Conservation (phyloP, 2,329 filamentous ascomycete genomes). For the Penicillium expansum region DNA sequence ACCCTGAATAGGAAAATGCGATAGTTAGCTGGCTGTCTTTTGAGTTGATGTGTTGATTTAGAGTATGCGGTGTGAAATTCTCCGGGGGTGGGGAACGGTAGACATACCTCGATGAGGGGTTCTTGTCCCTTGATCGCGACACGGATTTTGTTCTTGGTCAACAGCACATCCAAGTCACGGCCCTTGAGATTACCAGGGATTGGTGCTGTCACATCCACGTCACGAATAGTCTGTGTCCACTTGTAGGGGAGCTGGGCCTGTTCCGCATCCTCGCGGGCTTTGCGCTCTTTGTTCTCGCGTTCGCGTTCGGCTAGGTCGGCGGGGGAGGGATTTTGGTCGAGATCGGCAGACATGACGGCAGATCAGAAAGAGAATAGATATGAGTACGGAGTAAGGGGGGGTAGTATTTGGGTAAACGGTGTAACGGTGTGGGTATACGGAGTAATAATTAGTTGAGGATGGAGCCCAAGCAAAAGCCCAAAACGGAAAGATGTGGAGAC, state of each 20-base stretch:
- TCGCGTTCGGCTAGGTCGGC: constrained; percentile 49
- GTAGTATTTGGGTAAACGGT: background rate
- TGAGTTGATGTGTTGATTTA: background rate
- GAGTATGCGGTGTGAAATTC: background rate
- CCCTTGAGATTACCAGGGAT: constrained; percentile 83
- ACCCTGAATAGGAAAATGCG: constrained; percentile 56
- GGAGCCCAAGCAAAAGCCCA: background rate
- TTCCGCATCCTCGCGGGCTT: constrained; percentile 76
- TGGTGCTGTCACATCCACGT: constrained; percentile 74
- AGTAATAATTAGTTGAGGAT: background rate
- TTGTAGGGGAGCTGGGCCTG: constrained; percentile 93
- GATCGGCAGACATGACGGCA: constrained; percentile 32
- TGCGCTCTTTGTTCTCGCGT: constrained; percentile 56
- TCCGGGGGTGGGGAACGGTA: background rate
- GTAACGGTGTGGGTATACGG: background rate
- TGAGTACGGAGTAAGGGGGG: background rate
- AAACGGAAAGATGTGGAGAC: constrained; percentile 1
- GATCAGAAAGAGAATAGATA: background rate
- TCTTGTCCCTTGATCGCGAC: constrained; percentile 86
- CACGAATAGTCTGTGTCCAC: constrained; percentile 90
- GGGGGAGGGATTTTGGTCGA: constrained; percentile 31
- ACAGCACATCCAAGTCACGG: constrained; percentile 75
- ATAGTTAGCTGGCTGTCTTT: background rate
- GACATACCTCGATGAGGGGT: constrained; percentile 71
- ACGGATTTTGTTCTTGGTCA: constrained; percentile 74